Percentiles rank a stretch among this genome's conserved stretches.
Conservation (phyloP, 495 filamentous ascomycete species). For the Aspergillus baeticus region DNA sequence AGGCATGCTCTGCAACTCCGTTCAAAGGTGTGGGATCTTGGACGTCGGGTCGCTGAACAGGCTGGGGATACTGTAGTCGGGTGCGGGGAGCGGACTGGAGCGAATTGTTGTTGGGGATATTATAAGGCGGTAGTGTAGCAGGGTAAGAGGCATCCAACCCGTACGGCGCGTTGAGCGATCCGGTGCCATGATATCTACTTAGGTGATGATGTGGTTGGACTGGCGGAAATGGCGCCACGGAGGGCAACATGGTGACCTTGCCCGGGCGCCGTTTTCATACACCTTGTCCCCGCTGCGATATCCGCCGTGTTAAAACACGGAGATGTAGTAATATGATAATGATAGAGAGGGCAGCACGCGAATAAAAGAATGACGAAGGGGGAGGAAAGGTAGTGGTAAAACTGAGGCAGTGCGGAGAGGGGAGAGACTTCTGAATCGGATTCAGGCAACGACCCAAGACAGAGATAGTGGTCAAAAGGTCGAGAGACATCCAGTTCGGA, state of each 20-base stretch:
- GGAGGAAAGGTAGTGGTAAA: not conserved
- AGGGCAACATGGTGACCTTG: conserved; percentile 42
- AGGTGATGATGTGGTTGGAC: conserved; percentile 48
- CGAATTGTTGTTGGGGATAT: conserved; percentile 27
- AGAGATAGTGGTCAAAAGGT: conserved; percentile 23
- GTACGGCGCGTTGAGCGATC: conserved; percentile 31
- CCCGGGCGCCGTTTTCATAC: conserved; percentile 11
- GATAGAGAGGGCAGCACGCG: not conserved
- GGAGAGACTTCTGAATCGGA: not conserved
- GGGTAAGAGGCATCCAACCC: conserved; percentile 30
- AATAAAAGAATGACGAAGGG: conserved; percentile 6
- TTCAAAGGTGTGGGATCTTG: conserved; percentile 27
- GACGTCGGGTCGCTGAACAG: conserved; percentile 38
- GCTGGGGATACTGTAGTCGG: conserved; percentile 43
- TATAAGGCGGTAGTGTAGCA: conserved; percentile 23
- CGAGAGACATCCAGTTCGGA: conserved; percentile 27
- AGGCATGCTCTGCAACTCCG: conserved; percentile 64
- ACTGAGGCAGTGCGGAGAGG: not conserved
- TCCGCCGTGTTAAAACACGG: not conserved
- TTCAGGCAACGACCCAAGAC: conserved; percentile 17
- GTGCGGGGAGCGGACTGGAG: conserved; percentile 32
- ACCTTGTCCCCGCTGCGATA: conserved; percentile 2
- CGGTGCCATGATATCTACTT: conserved; percentile 32
- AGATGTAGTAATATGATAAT: not conserved
- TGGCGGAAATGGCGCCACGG: conserved; percentile 43